phyloP scores from a whole-genome alignment of 495 filamentous ascomycete genomes.

The Lasiosphaeria miniovina region DNA sequence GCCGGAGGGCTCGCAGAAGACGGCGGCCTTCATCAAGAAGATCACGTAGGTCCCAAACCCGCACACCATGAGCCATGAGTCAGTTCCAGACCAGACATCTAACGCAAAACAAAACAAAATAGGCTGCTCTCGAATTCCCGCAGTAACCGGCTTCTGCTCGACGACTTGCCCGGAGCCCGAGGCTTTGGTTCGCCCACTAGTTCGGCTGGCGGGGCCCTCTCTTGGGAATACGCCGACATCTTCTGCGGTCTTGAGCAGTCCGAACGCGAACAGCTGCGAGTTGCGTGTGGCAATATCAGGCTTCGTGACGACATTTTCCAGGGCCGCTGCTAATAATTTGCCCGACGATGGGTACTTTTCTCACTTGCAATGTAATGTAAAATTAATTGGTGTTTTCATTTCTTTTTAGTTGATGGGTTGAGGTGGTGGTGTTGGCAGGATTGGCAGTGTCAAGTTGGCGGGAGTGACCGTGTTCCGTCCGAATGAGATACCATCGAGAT shows the following conservation, averaged over 20 bases:
- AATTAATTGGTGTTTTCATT: no score
- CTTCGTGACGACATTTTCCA: background rate
- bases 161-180: background rate
- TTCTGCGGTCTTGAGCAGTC: background rate
- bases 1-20: background rate
- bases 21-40: constrained; percentile 15
- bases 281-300: background rate
- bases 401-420: no score
- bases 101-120: background rate
- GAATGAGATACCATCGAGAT: no score
- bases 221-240: background rate
- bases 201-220: background rate
- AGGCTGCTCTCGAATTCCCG: background rate
- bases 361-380: no score
- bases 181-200: background rate
- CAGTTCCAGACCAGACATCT: background rate
- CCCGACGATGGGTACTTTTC: no score
- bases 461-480: no score
- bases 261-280: background rate
- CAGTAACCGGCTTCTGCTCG: background rate
- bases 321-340: no score
- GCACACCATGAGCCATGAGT: no score
- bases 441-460: no score
- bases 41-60: constrained; percentile 18
- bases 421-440: no score